Conservation (phyloP, 345 rosid species). For the Populus ilicifolia region DNA sequence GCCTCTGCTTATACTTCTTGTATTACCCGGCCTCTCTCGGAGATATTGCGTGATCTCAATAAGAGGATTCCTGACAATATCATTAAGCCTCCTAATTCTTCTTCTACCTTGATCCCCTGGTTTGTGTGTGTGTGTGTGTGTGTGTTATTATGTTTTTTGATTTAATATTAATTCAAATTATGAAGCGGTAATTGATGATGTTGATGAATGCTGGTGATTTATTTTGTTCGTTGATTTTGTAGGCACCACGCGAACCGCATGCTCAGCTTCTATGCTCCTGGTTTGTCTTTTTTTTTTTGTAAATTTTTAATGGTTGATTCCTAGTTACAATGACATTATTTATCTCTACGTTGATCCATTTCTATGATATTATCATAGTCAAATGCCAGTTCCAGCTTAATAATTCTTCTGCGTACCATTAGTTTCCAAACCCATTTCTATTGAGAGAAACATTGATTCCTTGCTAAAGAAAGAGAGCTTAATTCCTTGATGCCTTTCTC, state of each 20-base stretch:
- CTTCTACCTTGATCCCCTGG: conserved; percentile 75
- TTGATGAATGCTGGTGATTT: not conserved
- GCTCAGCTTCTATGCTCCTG: conserved; percentile 97
- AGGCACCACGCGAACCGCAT: conserved; percentile 98
- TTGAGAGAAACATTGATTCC: not conserved
- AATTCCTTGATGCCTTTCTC: not conserved
- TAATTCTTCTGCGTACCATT: not conserved
- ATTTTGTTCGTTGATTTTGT: conserved; percentile 2
- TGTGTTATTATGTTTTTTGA: not conserved
- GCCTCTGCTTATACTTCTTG: conserved; percentile 57
- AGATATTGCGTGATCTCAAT: conserved; percentile 96
- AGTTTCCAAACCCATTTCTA: not conserved
- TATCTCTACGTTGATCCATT: not conserved
- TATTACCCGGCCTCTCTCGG: conserved; percentile 83
- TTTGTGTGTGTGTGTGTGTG: not conserved
- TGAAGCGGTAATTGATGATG: not conserved
- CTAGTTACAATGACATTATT: not conserved
- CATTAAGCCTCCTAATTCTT: conserved; percentile 42
- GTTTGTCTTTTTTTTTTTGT: conserved; percentile 35
- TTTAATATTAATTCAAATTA: conserved; percentile 5
- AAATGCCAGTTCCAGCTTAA: not conserved
- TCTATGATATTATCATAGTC: not conserved
- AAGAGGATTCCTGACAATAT: conserved; percentile 90
- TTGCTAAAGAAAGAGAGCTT: not conserved
- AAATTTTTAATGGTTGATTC: not conserved